phyloP scores from a whole-genome alignment of 2,329 filamentous ascomycete species.

The Diaporthe humulicola region DNA sequence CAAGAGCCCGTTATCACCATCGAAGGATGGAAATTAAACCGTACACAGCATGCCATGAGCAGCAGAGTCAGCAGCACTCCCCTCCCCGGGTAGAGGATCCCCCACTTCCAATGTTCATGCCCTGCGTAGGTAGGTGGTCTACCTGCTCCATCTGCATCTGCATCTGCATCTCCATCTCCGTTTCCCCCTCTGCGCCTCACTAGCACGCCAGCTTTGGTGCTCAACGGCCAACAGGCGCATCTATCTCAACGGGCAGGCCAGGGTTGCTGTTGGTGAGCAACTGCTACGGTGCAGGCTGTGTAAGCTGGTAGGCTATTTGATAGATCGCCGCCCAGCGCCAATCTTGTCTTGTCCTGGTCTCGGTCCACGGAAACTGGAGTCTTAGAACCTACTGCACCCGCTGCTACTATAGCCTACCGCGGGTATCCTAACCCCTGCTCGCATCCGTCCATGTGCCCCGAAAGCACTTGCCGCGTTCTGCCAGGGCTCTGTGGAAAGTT shows the following conservation, averaged over 20 bases:
- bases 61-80: conserved; percentile 8
- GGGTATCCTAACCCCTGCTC: conserved; percentile 7
- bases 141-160: neutral
- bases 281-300: neutral
- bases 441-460: neutral
- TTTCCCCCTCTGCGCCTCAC: neutral
- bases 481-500: neutral
- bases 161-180: neutral
- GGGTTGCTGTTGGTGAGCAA: neutral
- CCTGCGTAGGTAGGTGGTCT: no score
- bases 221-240: neutral
- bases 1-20: neutral
- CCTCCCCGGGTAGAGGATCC: neutral
- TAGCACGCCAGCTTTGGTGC: neutral
- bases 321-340: conserved; percentile 3
- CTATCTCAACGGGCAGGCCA: neutral
- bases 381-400: neutral
- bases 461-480: neutral
- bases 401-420: neutral
- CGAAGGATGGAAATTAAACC: conserved; percentile 28
- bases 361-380: neutral
- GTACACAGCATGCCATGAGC: neutral
- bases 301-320: conserved; percentile 3
- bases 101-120: neutral
- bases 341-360: conserved; percentile 10